These are phyloP conservation scores for Claviceps sp. DNA, from an alignment of 2,329 filamentous ascomycete genomes.

Conservation along the genomic window DNA sequence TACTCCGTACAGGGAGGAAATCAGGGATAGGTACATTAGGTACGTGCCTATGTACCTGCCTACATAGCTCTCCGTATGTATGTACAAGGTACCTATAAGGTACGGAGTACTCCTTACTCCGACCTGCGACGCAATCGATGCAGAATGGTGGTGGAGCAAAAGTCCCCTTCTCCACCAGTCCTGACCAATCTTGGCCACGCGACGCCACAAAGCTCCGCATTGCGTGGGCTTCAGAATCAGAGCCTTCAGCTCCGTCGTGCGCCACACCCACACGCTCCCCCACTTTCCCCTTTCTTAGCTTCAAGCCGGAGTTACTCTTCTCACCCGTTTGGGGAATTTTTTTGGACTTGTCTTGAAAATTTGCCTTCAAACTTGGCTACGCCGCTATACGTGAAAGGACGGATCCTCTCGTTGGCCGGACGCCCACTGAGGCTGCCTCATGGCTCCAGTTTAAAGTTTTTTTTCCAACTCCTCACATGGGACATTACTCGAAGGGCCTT, in stretches of 20 bases:
- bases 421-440: background rate
- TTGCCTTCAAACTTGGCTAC: background rate
- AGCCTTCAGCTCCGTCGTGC: background rate
- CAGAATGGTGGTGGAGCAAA: background rate
- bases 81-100: too few relatives aligned
- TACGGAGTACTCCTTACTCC: too few relatives aligned
- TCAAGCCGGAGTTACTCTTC: background rate
- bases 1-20: too few relatives aligned
- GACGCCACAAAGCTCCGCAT: too few relatives aligned
- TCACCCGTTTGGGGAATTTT: background rate
- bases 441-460: slow-evolving; percentile 1
- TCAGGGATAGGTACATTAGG: too few relatives aligned
- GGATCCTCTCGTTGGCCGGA: slow-evolving; percentile 1
- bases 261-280: background rate
- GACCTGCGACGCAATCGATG: background rate
- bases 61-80: too few relatives aligned
- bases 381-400: too few relatives aligned
- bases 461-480: background rate
- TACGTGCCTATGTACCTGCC: too few relatives aligned
- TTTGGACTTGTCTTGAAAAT: background rate
- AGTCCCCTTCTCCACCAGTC: background rate
- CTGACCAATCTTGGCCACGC: background rate
- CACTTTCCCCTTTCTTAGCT: background rate
- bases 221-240: background rate
- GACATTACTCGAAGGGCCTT: background rate